Evolutionary conservation across 2,329 filamentous ascomycete species (phyloP), one percentile per base, ranked within the genome.

Genomic region (Drechslera avenae): DNA sequence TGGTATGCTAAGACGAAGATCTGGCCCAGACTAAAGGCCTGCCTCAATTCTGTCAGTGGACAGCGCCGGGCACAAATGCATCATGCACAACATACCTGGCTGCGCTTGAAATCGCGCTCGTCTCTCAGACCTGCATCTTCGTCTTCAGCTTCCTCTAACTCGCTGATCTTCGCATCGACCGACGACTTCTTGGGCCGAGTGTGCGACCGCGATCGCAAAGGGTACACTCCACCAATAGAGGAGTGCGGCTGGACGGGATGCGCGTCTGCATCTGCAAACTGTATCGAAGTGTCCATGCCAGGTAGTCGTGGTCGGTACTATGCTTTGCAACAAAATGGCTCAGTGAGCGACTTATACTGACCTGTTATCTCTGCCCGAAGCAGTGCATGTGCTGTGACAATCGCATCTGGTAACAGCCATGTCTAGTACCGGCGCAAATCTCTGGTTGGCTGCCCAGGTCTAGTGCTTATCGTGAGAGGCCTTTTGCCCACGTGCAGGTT

Each of bases 111-210:
- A 49, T 71, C 68, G 16, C 57, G 49, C 45, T 62, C 67, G 47
- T 66, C 60, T 16, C 67, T 59, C 18, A 71, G 56, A 7, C 68
- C 68, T n/a, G 67, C 67, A 54, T 69, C 67, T 33, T 71, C 67
- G 32, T 67, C 64, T 52, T 66, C 60, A 16, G 59, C 59, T 49
- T 63, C 56, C 16, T 67, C 68, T 19, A 63, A 40, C 39, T 66
- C 64, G 7, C 42, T 40, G 45, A 87, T 77, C 69, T 89, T 89
- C 53, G 88, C 80, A 67, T 91, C 86, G 6, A 87, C 81, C 48
- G 81, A 83, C 32, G 47, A 52, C 41, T 53, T 58, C 2, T 54
- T 44, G 26, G 26, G 26, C 26, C 12, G 44, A 54, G 39, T 51
- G 60, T 18, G 63, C 0, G 65, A 63, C 8, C 59, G 49, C 10